Conservation (phyloP, 257 asterid genomes). For the Nicotiana paniculata region DNA sequence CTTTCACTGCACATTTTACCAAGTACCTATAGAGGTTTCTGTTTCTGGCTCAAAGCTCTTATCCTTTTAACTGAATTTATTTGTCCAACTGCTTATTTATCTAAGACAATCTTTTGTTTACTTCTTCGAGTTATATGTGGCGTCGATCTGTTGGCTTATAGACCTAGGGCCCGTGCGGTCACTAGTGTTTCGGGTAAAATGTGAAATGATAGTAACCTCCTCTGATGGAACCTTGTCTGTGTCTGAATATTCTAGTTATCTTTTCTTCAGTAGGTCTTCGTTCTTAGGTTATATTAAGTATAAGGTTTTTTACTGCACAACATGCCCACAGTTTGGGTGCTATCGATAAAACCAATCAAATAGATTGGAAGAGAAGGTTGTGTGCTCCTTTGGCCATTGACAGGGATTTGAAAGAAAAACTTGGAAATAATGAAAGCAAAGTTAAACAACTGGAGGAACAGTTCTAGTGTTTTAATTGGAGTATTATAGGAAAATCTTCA, state of each 20-base stretch:
- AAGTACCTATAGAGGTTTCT: background rate
- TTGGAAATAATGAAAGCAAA: background rate
- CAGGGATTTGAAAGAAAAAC: background rate
- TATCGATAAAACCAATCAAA: background rate
- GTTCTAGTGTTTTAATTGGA: background rate
- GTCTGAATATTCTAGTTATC: background rate
- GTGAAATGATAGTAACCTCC: background rate
- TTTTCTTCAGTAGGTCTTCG: background rate
- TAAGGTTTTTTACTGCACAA: background rate
- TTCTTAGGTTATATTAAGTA: background rate
- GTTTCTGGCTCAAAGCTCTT: background rate
- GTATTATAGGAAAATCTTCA: background rate
- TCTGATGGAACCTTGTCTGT: background rate
- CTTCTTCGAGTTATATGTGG: background rate
- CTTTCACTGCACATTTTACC: background rate
- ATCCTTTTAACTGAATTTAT: background rate
- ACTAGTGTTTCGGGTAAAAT: background rate
- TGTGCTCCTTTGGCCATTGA: background rate
- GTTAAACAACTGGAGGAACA: background rate
- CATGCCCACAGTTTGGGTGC: background rate
- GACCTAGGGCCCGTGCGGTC: background rate
- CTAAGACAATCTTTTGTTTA: background rate
- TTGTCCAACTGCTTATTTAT: background rate
- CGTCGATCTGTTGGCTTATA: background rate
- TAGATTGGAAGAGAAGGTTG: background rate